A percentile compares a stretch with the other conserved stretches of the same genome.
These are phyloP conservation scores for Trapa bicornis DNA, from an alignment of 345 rosid species.

Conservation along the genomic window DNA sequence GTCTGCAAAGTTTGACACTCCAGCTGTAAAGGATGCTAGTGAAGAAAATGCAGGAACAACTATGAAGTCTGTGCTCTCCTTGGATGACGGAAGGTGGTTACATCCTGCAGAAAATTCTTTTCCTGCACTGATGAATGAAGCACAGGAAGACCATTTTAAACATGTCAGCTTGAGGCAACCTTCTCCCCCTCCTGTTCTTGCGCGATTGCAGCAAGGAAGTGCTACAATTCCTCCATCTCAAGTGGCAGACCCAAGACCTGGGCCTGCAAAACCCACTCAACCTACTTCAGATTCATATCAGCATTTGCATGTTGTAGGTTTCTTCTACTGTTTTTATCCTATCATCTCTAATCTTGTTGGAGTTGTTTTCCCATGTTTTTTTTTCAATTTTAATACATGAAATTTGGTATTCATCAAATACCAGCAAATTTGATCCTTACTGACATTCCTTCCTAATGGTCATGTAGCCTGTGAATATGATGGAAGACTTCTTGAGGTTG, in stretches of 20 bases:
- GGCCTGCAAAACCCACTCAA: slow-evolving; percentile 61
- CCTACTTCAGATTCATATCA: slow-evolving; percentile 54
- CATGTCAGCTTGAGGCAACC: slow-evolving; percentile 74
- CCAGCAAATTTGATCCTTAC: not conserved
- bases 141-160: slow-evolving; percentile 68
- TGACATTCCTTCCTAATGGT: not conserved
- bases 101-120: slow-evolving; percentile 32
- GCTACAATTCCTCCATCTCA: slow-evolving; percentile 74
- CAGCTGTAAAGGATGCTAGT: slow-evolving; percentile 31
- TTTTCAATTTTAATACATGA: not conserved
- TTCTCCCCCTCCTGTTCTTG: slow-evolving; percentile 90
- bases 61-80: slow-evolving; percentile 78
- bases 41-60: slow-evolving; percentile 28
- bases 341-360: not conserved
- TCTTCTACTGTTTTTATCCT: slow-evolving; percentile 3
- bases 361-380: not conserved
- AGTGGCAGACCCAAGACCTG: slow-evolving; percentile 99
- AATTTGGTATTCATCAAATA: not conserved
- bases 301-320: slow-evolving; percentile 76
- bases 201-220: slow-evolving; percentile 48
- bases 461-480: slow-evolving; percentile 70
- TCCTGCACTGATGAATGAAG: slow-evolving; percentile 36
- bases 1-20: slow-evolving; percentile 26
- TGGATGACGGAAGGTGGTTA: slow-evolving; percentile 89
- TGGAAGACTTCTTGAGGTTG: slow-evolving; percentile 76